Evolutionary conservation across 805 yeast genomes (phyloP).

Genomic region (Candida loeiensis): DNA sequence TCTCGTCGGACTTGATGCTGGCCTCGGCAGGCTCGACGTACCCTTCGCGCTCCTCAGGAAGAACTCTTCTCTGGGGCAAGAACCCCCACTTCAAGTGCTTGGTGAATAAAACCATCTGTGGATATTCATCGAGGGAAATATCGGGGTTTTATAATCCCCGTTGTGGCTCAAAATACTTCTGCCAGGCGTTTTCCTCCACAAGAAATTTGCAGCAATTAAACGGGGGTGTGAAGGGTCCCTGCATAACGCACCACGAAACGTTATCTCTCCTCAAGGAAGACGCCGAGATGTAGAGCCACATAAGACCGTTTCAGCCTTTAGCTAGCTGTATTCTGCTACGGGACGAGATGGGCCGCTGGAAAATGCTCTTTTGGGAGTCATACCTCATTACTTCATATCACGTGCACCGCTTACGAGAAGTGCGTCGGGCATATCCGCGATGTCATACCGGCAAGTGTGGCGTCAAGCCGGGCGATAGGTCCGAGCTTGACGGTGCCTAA

Average conservation of each 20-base stretch:
- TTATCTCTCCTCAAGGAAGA: too few relatives aligned
- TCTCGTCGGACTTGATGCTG: neutral
- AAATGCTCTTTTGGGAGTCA: neutral
- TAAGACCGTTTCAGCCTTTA: neutral
- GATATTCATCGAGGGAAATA: neutral
- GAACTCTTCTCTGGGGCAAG: constrained; percentile 31
- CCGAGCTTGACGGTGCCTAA: too few relatives aligned
- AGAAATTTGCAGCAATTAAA: neutral
- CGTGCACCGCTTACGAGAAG: neutral
- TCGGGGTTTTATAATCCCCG: neutral
- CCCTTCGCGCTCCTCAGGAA: constrained; percentile 24
- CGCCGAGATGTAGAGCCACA: too few relatives aligned
- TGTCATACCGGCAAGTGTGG: too few relatives aligned
- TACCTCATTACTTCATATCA: neutral
- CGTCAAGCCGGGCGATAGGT: too few relatives aligned
- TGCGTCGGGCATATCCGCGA: too few relatives aligned
- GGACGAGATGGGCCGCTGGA: neutral
- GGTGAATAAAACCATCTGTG: constrained; percentile 1
- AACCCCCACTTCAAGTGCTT: constrained; percentile 31
- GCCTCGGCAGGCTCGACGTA: neutral
- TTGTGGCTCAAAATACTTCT: neutral
- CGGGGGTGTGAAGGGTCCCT: neutral
- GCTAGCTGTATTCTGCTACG: neutral
- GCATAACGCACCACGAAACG: too few relatives aligned
- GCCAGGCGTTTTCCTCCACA: neutral